Conservation (phyloP, 2,329 filamentous ascomycete genomes). For the Colletotrichum limetticola region DNA sequence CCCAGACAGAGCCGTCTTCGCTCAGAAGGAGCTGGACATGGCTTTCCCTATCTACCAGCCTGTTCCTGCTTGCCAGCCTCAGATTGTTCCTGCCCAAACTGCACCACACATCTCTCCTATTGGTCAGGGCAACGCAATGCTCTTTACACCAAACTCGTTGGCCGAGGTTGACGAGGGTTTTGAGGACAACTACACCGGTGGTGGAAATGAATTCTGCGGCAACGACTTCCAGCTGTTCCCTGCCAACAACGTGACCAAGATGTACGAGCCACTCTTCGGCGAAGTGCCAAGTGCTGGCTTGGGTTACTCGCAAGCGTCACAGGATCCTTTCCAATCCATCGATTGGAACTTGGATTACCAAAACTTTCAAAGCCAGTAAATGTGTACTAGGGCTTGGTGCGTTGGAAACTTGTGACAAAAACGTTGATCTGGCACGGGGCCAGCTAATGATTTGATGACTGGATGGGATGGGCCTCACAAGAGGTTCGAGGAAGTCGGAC, state of each 20-base stretch:
- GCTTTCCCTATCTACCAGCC: slow-evolving; percentile 32
- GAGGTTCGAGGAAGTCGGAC: slow-evolving; percentile 13
- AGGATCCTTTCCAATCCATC: slow-evolving; percentile 58
- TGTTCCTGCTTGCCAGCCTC: slow-evolving; percentile 52
- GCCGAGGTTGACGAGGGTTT: slow-evolving; percentile 74
- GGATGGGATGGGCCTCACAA: slow-evolving; percentile 23
- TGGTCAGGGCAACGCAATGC: slow-evolving; percentile 75
- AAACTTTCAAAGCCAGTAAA: slow-evolving; percentile 44
- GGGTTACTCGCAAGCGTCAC: slow-evolving; percentile 64
- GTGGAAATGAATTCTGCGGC: slow-evolving; percentile 47
- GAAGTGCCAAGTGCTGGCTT: slow-evolving; percentile 61
- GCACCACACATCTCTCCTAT: slow-evolving; percentile 73
- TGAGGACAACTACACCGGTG: slow-evolving; percentile 60
- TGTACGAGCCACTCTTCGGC: slow-evolving; percentile 59
- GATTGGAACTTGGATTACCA: slow-evolving; percentile 54
- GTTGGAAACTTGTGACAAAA: slow-evolving; percentile 9
- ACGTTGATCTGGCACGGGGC: slow-evolving; percentile 4
- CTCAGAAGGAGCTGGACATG: slow-evolving; percentile 32
- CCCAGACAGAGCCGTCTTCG: slow-evolving; percentile 46
- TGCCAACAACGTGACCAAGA: slow-evolving; percentile 50
- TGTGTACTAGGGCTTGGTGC: background rate
- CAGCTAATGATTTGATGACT: slow-evolving; percentile 32
- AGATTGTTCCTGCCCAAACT: slow-evolving; percentile 41
- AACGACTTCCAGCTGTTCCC: slow-evolving; percentile 75
- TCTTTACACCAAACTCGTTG: slow-evolving; percentile 73